Percentiles rank a stretch among this genome's conserved stretches.
These are phyloP conservation scores for Heliophila coronopifolia DNA, from an alignment of 441 rosid species.

Conservation along the genomic window DNA sequence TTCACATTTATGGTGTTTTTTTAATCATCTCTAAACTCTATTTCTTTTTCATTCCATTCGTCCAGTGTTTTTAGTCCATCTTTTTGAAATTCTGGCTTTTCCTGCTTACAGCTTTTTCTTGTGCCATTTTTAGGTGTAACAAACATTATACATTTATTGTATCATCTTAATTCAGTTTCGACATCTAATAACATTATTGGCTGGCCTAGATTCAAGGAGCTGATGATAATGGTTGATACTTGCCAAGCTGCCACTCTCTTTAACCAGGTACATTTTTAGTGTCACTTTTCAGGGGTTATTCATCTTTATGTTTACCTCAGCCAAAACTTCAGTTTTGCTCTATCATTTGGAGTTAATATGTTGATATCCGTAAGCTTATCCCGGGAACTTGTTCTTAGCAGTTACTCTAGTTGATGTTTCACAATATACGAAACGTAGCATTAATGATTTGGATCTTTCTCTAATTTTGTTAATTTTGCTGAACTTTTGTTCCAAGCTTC, in stretches of 20 bases:
- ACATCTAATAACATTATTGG: constrained; percentile 18
- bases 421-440: background rate
- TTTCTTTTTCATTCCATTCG: constrained; percentile 11
- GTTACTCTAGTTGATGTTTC: constrained; percentile 9
- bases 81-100: background rate
- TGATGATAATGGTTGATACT: constrained; percentile 93
- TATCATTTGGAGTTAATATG: constrained; percentile 10
- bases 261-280: constrained; percentile 55
- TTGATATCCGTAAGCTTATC: background rate
- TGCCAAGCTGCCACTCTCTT: constrained; percentile 98
- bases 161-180: constrained; percentile 7
- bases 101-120: background rate
- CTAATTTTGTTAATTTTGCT: background rate
- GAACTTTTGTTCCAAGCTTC: constrained; percentile 47
- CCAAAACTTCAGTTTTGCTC: background rate
- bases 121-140: background rate
- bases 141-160: background rate
- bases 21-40: background rate
- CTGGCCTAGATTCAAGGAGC: constrained; percentile 76
- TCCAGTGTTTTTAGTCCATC: background rate
- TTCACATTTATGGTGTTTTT: constrained; percentile 5
- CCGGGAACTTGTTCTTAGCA: constrained; percentile 1
- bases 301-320: background rate
- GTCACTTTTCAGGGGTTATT: background rate
- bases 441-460: background rate